phyloP scores from a whole-genome alignment of 805 yeast species.

The Kurtzmaniella cleridarum region DNA sequence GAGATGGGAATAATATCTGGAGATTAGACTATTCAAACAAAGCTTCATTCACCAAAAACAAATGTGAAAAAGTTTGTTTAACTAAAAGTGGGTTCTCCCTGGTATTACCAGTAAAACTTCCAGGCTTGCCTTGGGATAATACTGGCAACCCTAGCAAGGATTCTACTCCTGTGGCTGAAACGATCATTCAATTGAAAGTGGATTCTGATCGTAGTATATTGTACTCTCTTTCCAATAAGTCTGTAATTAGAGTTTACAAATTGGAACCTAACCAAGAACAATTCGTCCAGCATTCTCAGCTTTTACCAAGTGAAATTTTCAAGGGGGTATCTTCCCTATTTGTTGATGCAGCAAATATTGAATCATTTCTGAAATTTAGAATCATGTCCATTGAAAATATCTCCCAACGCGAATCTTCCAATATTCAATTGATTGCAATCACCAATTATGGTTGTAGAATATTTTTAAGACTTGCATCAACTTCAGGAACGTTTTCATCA shows the following conservation, averaged over 20 bases:
- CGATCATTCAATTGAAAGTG: constrained; percentile 56
- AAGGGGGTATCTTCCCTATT: constrained; percentile 46
- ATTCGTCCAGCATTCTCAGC: constrained; percentile 28
- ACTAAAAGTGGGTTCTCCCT: constrained; percentile 54
- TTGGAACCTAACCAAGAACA: constrained; percentile 41
- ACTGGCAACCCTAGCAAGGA: constrained; percentile 2
- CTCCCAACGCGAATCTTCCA: constrained; percentile 57
- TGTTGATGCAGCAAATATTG: constrained; percentile 52
- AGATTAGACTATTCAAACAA: constrained; percentile 76
- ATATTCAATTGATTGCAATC: constrained; percentile 69
- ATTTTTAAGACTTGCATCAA: constrained; percentile 47
- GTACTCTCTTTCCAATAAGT: constrained; percentile 77
- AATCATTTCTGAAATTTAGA: constrained; percentile 44
- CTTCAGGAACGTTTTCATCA: constrained; percentile 17
- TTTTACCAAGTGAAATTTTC: constrained; percentile 42
- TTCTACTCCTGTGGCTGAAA: constrained; percentile 40
- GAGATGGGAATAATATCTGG: constrained; percentile 80
- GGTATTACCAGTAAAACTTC: constrained; percentile 31
- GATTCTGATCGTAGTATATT: constrained; percentile 75
- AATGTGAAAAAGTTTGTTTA: constrained; percentile 76
- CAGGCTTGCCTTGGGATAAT: constrained; percentile 22
- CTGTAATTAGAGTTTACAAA: constrained; percentile 75
- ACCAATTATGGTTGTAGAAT: constrained; percentile 83
- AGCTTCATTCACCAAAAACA: constrained; percentile 82
- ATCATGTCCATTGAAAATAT: constrained; percentile 62